phyloP scores from a whole-genome alignment of 164 flowering plant genomes.

The Akebia trifoliata region DNA sequence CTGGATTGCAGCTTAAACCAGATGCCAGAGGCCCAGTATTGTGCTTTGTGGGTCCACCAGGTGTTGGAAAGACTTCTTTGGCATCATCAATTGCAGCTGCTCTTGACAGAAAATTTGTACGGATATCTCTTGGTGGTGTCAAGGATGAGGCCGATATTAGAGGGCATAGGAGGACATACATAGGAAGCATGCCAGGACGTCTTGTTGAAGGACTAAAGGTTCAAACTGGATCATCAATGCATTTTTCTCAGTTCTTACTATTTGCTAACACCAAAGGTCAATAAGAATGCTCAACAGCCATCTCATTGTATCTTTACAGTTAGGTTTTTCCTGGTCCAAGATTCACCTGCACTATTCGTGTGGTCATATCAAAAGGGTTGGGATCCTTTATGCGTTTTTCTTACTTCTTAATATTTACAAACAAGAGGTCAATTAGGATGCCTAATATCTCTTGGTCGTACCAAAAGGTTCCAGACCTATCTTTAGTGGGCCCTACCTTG shows the following conservation, averaged over 20 bases:
- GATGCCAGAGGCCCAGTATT: slow-evolving; percentile 98
- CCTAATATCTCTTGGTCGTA: too few species aligned
- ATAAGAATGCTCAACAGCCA: too few species aligned
- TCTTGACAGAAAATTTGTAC: slow-evolving; percentile 83
- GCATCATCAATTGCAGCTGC: slow-evolving; percentile 99
- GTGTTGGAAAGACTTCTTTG: slow-evolving; percentile 98
- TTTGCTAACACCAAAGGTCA: too few species aligned
- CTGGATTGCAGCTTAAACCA: slow-evolving; percentile 81
- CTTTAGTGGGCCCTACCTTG: too few species aligned
- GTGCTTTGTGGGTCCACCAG: slow-evolving; percentile 99
- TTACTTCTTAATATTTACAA: too few species aligned
- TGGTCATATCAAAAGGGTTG: too few species aligned
- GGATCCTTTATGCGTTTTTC: too few species aligned
- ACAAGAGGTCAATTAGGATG: too few species aligned
- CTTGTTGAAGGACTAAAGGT: slow-evolving; percentile 99
- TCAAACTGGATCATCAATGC: neutral
- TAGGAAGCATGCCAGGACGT: slow-evolving; percentile 99
- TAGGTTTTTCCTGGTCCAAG: too few species aligned
- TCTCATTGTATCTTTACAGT: too few species aligned
- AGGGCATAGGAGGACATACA: slow-evolving; percentile 96
- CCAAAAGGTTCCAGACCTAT: too few species aligned
- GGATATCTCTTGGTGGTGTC: slow-evolving; percentile 98
- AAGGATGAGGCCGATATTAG: slow-evolving; percentile 99
- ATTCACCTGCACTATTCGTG: too few species aligned
- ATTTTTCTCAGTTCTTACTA: neutral